phyloP scores from a whole-genome alignment of 129 eudicot genomes.

The Heracleum sosnowskyi region DNA sequence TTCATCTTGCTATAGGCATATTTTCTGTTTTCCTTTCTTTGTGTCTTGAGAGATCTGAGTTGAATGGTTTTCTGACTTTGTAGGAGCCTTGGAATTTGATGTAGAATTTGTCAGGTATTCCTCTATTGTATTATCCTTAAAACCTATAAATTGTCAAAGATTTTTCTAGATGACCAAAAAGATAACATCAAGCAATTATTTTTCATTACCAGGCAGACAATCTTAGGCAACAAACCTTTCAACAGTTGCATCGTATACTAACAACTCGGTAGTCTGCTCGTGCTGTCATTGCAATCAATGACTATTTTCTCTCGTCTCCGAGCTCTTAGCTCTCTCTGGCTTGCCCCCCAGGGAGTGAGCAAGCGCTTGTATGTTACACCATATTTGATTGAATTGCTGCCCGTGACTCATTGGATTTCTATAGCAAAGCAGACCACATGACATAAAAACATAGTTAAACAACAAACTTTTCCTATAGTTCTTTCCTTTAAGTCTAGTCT shows the following conservation, averaged over 20 bases:
- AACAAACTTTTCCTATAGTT: neutral
- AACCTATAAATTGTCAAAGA: neutral
- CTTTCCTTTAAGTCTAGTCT: neutral
- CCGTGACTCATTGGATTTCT: neutral
- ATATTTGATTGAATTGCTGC: neutral
- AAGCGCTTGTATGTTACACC: constrained; percentile 1
- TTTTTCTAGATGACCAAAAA: neutral
- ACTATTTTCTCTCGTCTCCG: constrained; percentile 66
- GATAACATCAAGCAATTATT: neutral
- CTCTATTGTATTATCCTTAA: neutral
- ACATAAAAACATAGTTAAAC: neutral
- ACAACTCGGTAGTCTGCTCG: constrained; percentile 75
- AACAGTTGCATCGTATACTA: constrained; percentile 61
- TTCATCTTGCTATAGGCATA: neutral
- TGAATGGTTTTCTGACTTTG: constrained; percentile 9
- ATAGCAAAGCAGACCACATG: neutral
- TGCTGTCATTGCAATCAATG: constrained; percentile 58
- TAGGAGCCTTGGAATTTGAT: constrained; percentile 90
- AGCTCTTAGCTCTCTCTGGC: constrained; percentile 76
- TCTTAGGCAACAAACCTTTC: constrained; percentile 62
- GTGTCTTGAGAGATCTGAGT: neutral
- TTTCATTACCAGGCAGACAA: constrained; percentile 55
- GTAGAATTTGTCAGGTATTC: constrained; percentile 64
- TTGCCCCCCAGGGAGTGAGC: constrained; percentile 65
- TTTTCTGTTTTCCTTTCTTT: neutral